Base-by-base conservation (phyloP, 2,329 filamentous ascomycete genomes). In the Colletotrichum falcatum region DNA sequence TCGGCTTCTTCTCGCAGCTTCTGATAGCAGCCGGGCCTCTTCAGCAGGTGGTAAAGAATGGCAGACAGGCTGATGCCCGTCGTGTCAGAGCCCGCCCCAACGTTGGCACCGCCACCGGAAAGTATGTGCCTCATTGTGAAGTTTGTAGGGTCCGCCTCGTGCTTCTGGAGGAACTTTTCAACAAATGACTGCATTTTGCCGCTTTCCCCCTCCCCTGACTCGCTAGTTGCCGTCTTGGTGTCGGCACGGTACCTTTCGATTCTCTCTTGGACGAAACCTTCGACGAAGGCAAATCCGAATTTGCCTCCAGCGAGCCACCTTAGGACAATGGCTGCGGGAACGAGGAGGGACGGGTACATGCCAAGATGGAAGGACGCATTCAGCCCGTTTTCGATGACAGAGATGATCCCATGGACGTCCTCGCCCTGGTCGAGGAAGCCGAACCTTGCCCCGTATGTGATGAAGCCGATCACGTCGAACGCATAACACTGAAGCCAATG, bases 401-500 rank as follows among this genome's bases (percentile, higher is more conserved):
- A 46, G 26, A 86, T 84, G 0, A 85, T 75, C 0, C 79, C 81
- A 16, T 80, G 79, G 0, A 84, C 80, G 59, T 88, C 86, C 3
- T 81, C 76, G 0, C 84, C 85, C 6, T 73, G 66, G 23, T 86
- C 83, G 0, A 88, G 76, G 61, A 87, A 85, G 0, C 84, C 85
- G 73, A 82, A 81, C 0, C 76, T 73, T 4, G 74, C 75, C 20
- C 76, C 79, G 55, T 77, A 77, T 0, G 84, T 86, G 30, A 88
- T 85, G 44, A 83, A 80, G 1, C 85, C 85, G 42, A 89, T 87
- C 1, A 87, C 84, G 58, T 87, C 84, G 53, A 86, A 85, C 0
- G 83, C 83, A 64, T 83, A 86, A 72, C 79, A 85, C 70, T 86
- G 84, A 26, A 86, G 75, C 80, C 82, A 84, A 55, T 81, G 77